Evolutionary conservation across 495 filamentous ascomycete genomes (phyloP), one percentile per base, ranked within the genome.

Genomic region (Alectoria sarmentosa): DNA sequence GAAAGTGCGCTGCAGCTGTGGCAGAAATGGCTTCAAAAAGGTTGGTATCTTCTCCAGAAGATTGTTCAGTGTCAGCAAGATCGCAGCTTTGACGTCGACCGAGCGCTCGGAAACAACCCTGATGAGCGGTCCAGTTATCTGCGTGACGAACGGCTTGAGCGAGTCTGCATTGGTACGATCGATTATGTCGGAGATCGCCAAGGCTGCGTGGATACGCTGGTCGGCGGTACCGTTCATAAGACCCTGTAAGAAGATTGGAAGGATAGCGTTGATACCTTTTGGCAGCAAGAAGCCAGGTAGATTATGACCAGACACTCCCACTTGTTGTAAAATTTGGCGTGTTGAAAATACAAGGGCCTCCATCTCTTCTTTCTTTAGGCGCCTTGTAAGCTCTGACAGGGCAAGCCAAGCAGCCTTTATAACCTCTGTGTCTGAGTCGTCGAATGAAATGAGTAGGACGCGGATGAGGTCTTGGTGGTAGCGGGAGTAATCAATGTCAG

Each of bases 201-300:
- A 80, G 63, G 95, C 95, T 48, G 94, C 84, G 71, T 96, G 88
- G 21, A 90, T 94, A 71, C 92, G 82, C 77, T 98, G 95, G 7
- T 98, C 95, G 15, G 88, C 75, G 23, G 88, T 91, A 63, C 94
- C 94, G 70, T 98, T 96, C 85, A 98, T 94, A 66, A 98, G 82
- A 77, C 93, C 94, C 72, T 98, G 94, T 67, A 98, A 76, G 84
- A 98, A 98, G 69, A 98, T 97, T 5, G 95, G 95, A 57, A 98
- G 77, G 66, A 98, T 88, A 62, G 95, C 91, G 73, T 91, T 96
- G 82, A 98, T 97, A 62, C 94, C 94, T 83, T 98, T 98, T 9
- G 94, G 94, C 60, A 98, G 78, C 62, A 86, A 84, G 79, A 98
- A 98, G 34, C 94, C 94, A 14, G 91, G 83, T 23, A 98, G 80